Base-by-base conservation (phyloP, 768 basidiomycete species). In the Lactarius trivialis region DNA sequence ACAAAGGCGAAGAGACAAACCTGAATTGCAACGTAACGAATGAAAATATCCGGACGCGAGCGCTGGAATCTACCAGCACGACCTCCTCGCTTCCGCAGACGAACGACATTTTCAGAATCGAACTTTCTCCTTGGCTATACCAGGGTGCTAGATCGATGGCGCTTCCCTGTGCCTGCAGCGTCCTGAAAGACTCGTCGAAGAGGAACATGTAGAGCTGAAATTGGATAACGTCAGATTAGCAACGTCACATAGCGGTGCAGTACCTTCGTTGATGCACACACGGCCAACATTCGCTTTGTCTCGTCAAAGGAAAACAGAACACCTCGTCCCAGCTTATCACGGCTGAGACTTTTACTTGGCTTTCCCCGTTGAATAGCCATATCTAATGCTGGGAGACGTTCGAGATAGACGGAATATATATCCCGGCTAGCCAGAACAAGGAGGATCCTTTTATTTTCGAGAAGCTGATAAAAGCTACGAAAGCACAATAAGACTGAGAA, bases 241-340 rank as follows among this genome's bases (percentile, higher is more conserved):
- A 30, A 36, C 33, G 49, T 51, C 7, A 0, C 19, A 48, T 8
- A 21, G 26, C 53, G 55, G 55, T 5, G 15, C 64, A 32, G 1
- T n/a, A 77, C 82, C 72, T 77, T 82, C 5, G 73, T 71, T 0
- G 75, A 68, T 3, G 76, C 73, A 60, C 81, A 79, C 0, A 85
- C 61, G 0, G 76, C 76, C n/a, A 85, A 66, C 71, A 79, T 77
- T 1, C 78, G 76, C 65, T 77, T 81, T 9, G 72, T 67, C 65
- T 85, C 83, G 48, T 86, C 82, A 60, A 77, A 83, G 0, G 83
- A 75, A 4, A 85, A 56, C 8, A 79, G 14, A 48, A 76, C 74
- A 7, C 78, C 72, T 4, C 73, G 69, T 0, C 80, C 82, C 11
- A 83, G 73, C 65, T 78, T 82, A 59, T 79, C 75, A 11, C 73